Evolutionary conservation across 140 eudicot genomes (phyloP).

Genomic region (Stevia rebaudiana): DNA sequence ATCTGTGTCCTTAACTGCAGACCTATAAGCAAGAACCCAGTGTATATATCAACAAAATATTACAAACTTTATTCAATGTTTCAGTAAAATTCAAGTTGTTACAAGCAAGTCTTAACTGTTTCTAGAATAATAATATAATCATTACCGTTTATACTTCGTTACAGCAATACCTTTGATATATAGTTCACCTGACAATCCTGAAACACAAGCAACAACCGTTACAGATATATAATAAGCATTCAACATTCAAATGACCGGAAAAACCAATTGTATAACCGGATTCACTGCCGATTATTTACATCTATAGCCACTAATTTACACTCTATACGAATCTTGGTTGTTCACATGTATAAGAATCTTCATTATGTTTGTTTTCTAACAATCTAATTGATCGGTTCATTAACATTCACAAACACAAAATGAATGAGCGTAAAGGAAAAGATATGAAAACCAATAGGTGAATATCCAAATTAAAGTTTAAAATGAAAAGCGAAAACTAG

Average conservation of each 20-base stretch:
- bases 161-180: conserved; percentile 90
- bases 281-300: background rate
- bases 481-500: no score
- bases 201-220: conserved; percentile 8
- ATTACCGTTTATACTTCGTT: conserved; percentile 75
- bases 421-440: no score
- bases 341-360: no score
- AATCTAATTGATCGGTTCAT: no score
- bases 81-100: background rate
- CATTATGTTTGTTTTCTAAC: no score
- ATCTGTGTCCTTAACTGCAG: conserved; percentile 81
- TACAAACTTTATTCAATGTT: background rate
- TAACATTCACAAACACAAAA: no score
- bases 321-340: background rate
- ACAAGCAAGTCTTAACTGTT: background rate
- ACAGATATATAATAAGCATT: conserved; percentile 4
- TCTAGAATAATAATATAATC: background rate
- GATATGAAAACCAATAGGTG: no score
- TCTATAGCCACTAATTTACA: background rate
- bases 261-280: background rate
- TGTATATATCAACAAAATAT: conserved; percentile 4
- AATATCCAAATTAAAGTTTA: no score
- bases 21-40: conserved; percentile 39
- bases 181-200: conserved; percentile 92
- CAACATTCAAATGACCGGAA: background rate